A percentile compares a stretch with the other conserved stretches of the same genome.
Evolutionary conservation across 2,329 filamentous ascomycete species (phyloP).

Genomic region (Venturia effusa): DNA sequence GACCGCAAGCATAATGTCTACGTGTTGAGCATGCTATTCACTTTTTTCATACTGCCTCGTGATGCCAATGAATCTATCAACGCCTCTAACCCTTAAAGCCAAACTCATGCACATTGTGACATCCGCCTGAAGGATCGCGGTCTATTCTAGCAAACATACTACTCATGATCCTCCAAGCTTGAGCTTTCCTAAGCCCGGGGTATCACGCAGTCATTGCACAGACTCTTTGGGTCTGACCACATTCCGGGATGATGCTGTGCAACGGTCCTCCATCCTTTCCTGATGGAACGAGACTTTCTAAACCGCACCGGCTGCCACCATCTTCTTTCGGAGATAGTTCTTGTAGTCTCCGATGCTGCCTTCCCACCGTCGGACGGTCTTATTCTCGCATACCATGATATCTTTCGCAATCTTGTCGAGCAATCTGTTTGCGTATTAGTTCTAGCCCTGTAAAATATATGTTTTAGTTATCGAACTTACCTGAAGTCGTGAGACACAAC

Average conservation of each 20-base stretch:
- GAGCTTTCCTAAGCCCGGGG: background rate
- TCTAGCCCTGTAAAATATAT: constrained; percentile 13
- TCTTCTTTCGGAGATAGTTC: constrained; percentile 98
- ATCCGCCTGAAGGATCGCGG: background rate
- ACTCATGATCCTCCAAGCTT: background rate
- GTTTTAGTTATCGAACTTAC: constrained; percentile 42
- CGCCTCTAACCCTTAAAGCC: background rate
- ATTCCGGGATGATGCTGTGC: background rate
- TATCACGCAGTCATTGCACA: background rate
- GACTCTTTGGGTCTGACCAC: background rate
- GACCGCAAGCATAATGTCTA: background rate
- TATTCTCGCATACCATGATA: constrained; percentile 98
- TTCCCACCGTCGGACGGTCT: constrained; percentile 82
- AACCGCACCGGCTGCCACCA: constrained; percentile 78
- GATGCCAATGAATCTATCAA: constrained; percentile 2
- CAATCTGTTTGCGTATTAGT: constrained; percentile 50
- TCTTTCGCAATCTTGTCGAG: constrained; percentile 99
- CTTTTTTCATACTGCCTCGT: constrained; percentile 1
- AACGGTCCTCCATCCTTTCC: background rate
- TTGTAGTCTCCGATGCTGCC: constrained; percentile 92
- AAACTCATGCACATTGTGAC: background rate
- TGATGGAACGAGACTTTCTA: constrained; percentile 34
- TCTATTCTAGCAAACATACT: background rate
- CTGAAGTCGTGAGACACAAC: constrained; percentile 99
- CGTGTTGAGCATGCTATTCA: background rate